Evolutionary conservation across 768 basidiomycete genomes (phyloP).

Genomic region (Podaxis rugospora): DNA sequence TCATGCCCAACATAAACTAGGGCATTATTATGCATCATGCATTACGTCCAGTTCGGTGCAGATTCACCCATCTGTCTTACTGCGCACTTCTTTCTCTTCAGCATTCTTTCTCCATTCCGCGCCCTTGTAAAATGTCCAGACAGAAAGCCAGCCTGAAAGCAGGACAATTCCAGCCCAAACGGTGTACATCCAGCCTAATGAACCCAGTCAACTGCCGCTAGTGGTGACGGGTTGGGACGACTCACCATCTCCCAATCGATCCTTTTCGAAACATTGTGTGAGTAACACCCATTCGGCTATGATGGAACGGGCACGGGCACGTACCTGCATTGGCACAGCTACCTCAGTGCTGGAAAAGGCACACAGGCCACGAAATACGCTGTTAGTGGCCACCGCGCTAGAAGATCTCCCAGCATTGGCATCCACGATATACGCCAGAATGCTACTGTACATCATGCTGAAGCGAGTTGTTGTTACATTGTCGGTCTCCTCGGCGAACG

Average conservation of each 20-base stretch:
- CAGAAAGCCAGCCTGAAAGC: slow-evolving; percentile 48
- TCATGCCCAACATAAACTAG: no score
- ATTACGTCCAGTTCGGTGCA: not conserved
- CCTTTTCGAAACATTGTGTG: slow-evolving; percentile 26
- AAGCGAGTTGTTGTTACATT: not conserved
- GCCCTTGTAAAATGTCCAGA: slow-evolving; percentile 59
- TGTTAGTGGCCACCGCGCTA: slow-evolving; percentile 16
- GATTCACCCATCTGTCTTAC: not conserved
- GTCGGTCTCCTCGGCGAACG: not conserved
- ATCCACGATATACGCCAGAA: slow-evolving; percentile 18
- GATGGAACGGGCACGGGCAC: not conserved
- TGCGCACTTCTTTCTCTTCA: slow-evolving; percentile 33
- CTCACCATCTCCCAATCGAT: slow-evolving; percentile 70
- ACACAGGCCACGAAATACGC: slow-evolving; percentile 13
- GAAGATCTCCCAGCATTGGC: slow-evolving; percentile 18
- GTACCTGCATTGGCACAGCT: slow-evolving; percentile 16
- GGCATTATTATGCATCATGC: no score
- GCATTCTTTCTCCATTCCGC: slow-evolving; percentile 51
- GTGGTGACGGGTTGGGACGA: no score
- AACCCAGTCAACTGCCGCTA: not conserved
- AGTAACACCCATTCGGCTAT: not conserved
- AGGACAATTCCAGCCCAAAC: slow-evolving; percentile 51
- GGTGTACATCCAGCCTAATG: slow-evolving; percentile 60
- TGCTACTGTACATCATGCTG: slow-evolving; percentile 14
- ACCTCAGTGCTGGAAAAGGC: slow-evolving; percentile 16